Conservation (phyloP, 2,329 filamentous ascomycete genomes). For the Ceratocystis diversiconidia region DNA sequence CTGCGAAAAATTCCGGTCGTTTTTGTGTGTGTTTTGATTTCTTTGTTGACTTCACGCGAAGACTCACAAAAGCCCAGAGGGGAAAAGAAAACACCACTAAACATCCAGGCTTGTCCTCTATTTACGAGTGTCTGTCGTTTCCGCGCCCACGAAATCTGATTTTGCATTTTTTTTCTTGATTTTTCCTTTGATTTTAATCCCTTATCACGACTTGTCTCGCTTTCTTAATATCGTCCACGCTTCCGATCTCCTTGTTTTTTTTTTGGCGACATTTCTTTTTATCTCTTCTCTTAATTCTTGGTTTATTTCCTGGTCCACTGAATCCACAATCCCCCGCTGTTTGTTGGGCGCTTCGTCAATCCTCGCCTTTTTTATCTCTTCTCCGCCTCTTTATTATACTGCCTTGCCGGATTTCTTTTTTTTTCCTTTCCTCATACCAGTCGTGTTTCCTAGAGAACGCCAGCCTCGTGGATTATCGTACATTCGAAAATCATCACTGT, state of each 20-base stretch:
- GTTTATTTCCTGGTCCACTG: not conserved
- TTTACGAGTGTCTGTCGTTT: not conserved
- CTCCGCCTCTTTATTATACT: not conserved
- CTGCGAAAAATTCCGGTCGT: not conserved
- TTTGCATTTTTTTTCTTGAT: not conserved
- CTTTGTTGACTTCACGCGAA: conserved; percentile 2
- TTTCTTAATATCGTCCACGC: not conserved
- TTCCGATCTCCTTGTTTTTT: not conserved
- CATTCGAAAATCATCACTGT: not conserved
- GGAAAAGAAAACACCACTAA: no score
- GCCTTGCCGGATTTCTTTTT: not conserved
- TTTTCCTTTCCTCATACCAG: not conserved
- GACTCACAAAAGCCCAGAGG: not conserved
- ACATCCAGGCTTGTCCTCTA: not conserved
- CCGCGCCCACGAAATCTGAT: not conserved
- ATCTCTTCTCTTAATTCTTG: conserved; percentile 5
- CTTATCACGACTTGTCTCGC: not conserved
- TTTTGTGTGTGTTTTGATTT: not conserved
- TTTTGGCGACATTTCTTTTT: not conserved
- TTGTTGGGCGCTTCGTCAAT: not conserved
- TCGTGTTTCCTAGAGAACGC: not conserved
- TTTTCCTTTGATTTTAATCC: not conserved
- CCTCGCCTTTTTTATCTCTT: not conserved
- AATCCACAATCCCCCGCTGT: not conserved
- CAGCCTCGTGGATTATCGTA: conserved; percentile 1